Conservation (phyloP, 208 protist species). For the Balamuthia mandrillaris region DNA sequence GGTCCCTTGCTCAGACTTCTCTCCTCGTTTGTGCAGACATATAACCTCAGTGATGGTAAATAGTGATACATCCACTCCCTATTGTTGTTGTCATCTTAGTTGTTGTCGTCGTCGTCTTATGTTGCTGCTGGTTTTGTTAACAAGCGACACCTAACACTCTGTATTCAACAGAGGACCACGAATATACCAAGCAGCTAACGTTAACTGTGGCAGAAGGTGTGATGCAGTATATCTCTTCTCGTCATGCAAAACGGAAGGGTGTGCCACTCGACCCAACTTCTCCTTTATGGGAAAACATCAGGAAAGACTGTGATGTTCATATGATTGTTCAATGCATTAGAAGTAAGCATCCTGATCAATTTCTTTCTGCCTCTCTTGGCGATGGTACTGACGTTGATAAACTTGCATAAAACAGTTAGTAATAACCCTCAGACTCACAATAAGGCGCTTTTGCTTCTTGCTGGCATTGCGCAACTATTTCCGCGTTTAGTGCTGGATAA, state of each 20-base stretch:
- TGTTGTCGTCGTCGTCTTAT: too few species aligned
- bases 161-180: conserved; percentile 31
- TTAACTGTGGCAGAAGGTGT: neutral
- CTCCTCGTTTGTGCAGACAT: neutral
- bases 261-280: too few species aligned
- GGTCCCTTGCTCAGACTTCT: neutral
- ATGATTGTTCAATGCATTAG: conserved; percentile 33
- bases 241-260: too few species aligned
- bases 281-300: too few species aligned
- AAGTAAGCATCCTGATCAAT: neutral
- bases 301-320: neutral
- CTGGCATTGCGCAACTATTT: neutral
- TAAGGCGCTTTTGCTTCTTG: conserved; percentile 5
- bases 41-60: too few species aligned
- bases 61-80: too few species aligned
- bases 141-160: too few species aligned
- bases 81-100: too few species aligned
- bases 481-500: conserved; percentile 3
- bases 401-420: neutral
- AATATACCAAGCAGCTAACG: conserved; percentile 34
- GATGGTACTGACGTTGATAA: neutral
- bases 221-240: too few species aligned
- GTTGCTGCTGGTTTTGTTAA: too few species aligned
- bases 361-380: neutral
- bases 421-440: conserved; percentile 11